Base-by-base conservation (phyloP, 208 protist genomes). In the Perkinsela sp. region DNA sequence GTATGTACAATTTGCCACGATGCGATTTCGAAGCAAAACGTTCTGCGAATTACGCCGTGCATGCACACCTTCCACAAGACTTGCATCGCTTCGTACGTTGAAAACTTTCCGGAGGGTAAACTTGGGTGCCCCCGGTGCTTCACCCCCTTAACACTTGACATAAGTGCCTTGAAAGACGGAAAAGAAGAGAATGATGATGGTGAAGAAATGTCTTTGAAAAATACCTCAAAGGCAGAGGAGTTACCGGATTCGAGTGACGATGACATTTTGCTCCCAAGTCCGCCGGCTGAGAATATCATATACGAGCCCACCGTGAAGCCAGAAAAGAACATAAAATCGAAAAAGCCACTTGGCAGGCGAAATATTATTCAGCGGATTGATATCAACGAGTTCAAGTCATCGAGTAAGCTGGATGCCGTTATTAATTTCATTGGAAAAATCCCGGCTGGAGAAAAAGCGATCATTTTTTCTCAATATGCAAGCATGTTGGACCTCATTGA, bases 391-490 rank as follows among this genome's bases (percentile, higher is more conserved):
- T 86, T 86, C 70, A 71, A 85, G 66, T 75, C 78, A 40, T 83
- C 80, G 40, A 94, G 86, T 13, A 94, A 94, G 74, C 79, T 94
- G 1, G 77, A 89, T 70, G 87, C 86, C 32, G 83, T 93, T 22
- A 75, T 87, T 6, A 73, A 88, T 73, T 91, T 92, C 76, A 75
- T 94, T 32, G 68, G 72, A 67, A 48, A 68, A 29, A 75, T 90
- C 16, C 76, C 81, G 2, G 73, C 73, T 65, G 77, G 83, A 28
- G 89, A 94, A 66, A 94, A 94, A 75, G 78, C 83, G 16, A 92
- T 94, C 74, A 73, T 94, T 40, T 94, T 94, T 70, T 93, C 88
- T 16, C 94, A 98, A 78, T 98, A 94, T 82, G 94, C 92, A 1
- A 80, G 76, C 29, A 94, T 96, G 87, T 79, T 98, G 15, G 90